phyloP scores from a whole-genome alignment of 176 grass and related monocot species.

The Musa acuminata region DNA sequence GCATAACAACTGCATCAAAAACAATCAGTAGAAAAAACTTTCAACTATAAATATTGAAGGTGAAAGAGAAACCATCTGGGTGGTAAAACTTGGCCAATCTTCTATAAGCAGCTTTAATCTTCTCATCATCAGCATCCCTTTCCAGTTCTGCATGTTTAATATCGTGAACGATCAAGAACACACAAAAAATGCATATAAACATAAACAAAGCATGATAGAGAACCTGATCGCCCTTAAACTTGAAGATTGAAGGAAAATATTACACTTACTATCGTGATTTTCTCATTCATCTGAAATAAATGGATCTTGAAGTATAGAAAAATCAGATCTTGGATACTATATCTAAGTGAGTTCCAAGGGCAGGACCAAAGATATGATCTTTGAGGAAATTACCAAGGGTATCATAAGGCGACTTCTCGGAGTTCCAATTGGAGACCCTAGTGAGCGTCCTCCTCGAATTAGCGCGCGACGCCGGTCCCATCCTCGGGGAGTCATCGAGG shows the following conservation, averaged over 20 bases:
- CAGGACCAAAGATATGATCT: background rate
- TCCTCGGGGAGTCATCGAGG: conserved; percentile 55
- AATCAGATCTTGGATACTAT: too few relatives aligned
- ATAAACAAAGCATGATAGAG: too few relatives aligned
- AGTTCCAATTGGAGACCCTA: conserved; percentile 80
- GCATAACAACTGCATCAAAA: background rate
- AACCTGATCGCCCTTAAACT: too few relatives aligned
- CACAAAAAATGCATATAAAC: background rate
- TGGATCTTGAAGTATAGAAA: too few relatives aligned
- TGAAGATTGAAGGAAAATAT: too few relatives aligned
- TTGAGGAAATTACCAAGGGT: conserved; percentile 54
- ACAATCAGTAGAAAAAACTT: background rate
- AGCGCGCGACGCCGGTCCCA: conserved; percentile 14
- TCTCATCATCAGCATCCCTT: conserved; percentile 78
- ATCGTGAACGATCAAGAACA: background rate
- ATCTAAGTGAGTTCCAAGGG: too few relatives aligned
- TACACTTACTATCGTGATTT: too few relatives aligned
- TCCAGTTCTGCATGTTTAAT: conserved; percentile 44
- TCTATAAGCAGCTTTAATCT: conserved; percentile 71
- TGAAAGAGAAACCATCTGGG: conserved; percentile 53
- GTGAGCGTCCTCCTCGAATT: conserved; percentile 53
- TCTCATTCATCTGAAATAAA: too few relatives aligned
- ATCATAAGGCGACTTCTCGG: conserved; percentile 79
- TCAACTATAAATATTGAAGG: conserved; percentile 11
- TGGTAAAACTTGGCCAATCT: conserved; percentile 92